phyloP scores from a whole-genome alignment of 345 rosid species.

The Camelina sativa region DNA sequence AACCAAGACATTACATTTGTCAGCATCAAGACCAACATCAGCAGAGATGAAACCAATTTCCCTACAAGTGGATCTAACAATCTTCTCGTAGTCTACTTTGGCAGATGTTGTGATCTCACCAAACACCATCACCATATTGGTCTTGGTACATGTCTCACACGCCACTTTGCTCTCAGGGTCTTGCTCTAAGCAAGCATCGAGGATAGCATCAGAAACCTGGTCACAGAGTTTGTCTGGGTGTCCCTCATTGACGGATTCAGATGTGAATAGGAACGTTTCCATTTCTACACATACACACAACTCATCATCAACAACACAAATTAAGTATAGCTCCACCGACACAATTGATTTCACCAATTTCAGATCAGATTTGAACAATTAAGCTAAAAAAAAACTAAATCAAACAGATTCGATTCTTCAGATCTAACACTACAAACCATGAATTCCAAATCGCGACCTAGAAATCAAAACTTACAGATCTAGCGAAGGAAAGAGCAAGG shows the following conservation, averaged over 20 bases:
- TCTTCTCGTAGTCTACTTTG: constrained; percentile 69
- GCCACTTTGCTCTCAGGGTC: constrained; percentile 91
- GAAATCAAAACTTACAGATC: constrained; percentile 11
- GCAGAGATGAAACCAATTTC: constrained; percentile 71
- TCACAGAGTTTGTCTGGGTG: constrained; percentile 89
- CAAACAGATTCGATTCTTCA: not conserved
- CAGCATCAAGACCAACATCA: constrained; percentile 83
- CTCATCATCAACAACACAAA: not conserved
- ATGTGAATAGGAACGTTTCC: constrained; percentile 82
- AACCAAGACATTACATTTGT: constrained; percentile 73
- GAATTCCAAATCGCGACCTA: not conserved
- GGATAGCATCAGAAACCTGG: constrained; percentile 83
- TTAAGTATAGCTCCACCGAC: constrained; percentile 29
- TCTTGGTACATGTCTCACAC: constrained; percentile 83
- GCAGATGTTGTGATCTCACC: constrained; percentile 87
- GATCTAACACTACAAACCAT: constrained; percentile 21
- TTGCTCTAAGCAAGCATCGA: constrained; percentile 82
- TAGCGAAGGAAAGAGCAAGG: constrained; percentile 23
- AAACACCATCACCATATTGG: constrained; percentile 85
- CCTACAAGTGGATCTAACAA: constrained; percentile 76
- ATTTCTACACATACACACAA: constrained; percentile 43
- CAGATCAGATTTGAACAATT: not conserved
- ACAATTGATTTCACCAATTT: not conserved
- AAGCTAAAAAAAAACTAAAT: not conserved
- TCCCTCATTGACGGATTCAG: constrained; percentile 84